Evolutionary conservation across 306 rosid species (phyloP).

Genomic region (Dryas drummondii): DNA sequence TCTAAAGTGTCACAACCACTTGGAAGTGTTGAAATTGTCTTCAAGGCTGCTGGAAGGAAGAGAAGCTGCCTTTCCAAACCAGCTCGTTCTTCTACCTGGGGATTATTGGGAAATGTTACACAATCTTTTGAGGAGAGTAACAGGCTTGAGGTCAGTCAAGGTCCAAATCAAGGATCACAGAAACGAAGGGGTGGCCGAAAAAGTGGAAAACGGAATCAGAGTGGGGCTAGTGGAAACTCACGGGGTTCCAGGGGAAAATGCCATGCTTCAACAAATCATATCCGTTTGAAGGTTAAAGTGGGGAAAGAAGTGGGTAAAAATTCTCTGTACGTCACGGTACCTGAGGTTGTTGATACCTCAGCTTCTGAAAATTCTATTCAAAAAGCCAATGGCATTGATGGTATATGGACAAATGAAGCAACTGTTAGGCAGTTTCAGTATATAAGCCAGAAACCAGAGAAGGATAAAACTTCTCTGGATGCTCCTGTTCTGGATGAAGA

Average conservation of each 20-base stretch:
- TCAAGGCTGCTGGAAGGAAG: constrained; percentile 64
- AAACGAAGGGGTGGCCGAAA: constrained; percentile 47
- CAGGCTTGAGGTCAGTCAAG: constrained; percentile 42
- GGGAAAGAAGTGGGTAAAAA: constrained; percentile 60
- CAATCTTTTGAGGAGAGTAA: constrained; percentile 54
- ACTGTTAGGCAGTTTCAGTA: constrained; percentile 33
- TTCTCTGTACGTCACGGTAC: constrained; percentile 46
- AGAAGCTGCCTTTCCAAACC: constrained; percentile 74
- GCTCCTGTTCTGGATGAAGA: constrained; percentile 44
- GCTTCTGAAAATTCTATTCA: constrained; percentile 39
- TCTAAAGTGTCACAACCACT: constrained; percentile 35
- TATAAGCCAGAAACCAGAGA: constrained; percentile 35
- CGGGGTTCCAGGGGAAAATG: constrained; percentile 41
- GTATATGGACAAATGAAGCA: constrained; percentile 33
- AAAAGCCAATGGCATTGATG: constrained; percentile 36
- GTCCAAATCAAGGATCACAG: constrained; percentile 44
- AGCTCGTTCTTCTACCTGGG: constrained; percentile 86
- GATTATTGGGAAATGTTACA: constrained; percentile 57
- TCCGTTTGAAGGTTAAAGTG: constrained; percentile 80
- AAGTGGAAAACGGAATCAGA: constrained; percentile 45
- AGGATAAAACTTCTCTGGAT: constrained; percentile 28
- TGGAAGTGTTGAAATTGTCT: constrained; percentile 33
- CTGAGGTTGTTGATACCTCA: constrained; percentile 48
- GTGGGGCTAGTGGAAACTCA: constrained; percentile 44
- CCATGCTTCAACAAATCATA: constrained; percentile 40